Evolutionary conservation across 495 filamentous ascomycete species (phyloP).

Genomic region (Neurospora terricola): DNA sequence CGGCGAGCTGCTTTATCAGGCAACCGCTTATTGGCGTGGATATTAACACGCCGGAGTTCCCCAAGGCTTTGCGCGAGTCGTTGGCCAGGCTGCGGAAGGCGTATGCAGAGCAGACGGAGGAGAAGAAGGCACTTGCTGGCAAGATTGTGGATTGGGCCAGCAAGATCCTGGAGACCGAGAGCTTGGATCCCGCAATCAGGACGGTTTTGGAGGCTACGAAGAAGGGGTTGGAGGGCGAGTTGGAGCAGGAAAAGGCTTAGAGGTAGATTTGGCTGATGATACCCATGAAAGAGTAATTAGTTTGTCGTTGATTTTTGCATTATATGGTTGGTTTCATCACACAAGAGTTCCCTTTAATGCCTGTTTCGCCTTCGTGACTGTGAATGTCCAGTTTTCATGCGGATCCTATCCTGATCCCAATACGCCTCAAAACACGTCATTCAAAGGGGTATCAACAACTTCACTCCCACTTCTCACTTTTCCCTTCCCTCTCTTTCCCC

Average conservation of each 20-base stretch:
- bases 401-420: neutral
- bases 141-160: constrained; percentile 53
- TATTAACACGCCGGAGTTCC: constrained; percentile 57
- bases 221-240: constrained; percentile 16
- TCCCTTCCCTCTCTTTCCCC: constrained; percentile 31
- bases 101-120: constrained; percentile 30
- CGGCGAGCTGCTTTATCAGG: constrained; percentile 59
- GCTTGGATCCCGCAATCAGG: constrained; percentile 54
- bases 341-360: too few species aligned
- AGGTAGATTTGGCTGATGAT: neutral
- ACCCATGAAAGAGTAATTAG: neutral
- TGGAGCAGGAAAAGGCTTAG: neutral
- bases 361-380: neutral
- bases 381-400: neutral
- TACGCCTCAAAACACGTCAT: neutral
- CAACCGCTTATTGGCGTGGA: constrained; percentile 58
- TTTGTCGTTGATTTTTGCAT: neutral
- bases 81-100: constrained; percentile 46
- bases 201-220: constrained; percentile 54
- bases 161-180: constrained; percentile 40
- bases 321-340: neutral
- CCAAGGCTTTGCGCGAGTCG: constrained; percentile 53
- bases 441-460: neutral
- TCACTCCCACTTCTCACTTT: constrained; percentile 5
- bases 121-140: constrained; percentile 37